Conservation (phyloP, 192 early-diverging fungal species). For the Kickxella alabastrina region DNA sequence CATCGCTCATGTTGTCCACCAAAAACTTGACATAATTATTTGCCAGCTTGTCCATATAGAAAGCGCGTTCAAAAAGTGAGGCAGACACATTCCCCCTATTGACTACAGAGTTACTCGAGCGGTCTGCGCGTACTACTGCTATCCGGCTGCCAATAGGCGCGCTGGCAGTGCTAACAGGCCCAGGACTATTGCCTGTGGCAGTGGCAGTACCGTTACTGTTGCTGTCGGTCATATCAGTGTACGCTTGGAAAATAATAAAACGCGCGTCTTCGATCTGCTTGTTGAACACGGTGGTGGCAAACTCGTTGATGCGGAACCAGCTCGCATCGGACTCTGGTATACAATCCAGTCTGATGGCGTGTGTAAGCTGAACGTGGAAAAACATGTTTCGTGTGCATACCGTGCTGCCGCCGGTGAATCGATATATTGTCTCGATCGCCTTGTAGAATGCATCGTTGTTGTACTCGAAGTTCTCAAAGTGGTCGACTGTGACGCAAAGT, state of each 20-base stretch:
- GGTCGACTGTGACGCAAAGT: conserved; percentile 26
- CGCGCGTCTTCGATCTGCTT: conserved; percentile 27
- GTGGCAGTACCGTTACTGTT: not conserved
- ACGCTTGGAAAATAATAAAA: conserved; percentile 31
- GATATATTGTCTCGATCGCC: conserved; percentile 29
- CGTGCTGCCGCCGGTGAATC: conserved; percentile 17
- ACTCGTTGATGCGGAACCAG: conserved; percentile 38
- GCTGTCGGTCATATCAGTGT: conserved; percentile 4
- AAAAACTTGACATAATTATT: conserved; percentile 20
- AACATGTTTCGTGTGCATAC: conserved; percentile 34
- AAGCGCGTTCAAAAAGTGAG: conserved; percentile 23
- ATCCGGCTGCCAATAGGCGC: conserved; percentile 2
- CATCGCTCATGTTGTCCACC: conserved; percentile 20
- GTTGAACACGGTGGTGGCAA: conserved; percentile 41
- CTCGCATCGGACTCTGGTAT: conserved; percentile 24
- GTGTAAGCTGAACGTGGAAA: conserved; percentile 33
- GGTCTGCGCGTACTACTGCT: conserved; percentile 4
- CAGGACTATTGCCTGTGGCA: no score
- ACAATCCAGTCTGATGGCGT: conserved; percentile 10
- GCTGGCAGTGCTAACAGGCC: not conserved
- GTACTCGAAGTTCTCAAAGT: conserved; percentile 25
- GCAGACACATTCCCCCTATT: conserved; percentile 17
- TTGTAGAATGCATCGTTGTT: conserved; percentile 17
- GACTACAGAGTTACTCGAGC: conserved; percentile 6
- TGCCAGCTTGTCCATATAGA: conserved; percentile 34